Percentiles rank a stretch among this genome's conserved stretches.
These are phyloP conservation scores for Lachnellula arida DNA, from an alignment of 2,329 filamentous ascomycete species.

Conservation along the genomic window DNA sequence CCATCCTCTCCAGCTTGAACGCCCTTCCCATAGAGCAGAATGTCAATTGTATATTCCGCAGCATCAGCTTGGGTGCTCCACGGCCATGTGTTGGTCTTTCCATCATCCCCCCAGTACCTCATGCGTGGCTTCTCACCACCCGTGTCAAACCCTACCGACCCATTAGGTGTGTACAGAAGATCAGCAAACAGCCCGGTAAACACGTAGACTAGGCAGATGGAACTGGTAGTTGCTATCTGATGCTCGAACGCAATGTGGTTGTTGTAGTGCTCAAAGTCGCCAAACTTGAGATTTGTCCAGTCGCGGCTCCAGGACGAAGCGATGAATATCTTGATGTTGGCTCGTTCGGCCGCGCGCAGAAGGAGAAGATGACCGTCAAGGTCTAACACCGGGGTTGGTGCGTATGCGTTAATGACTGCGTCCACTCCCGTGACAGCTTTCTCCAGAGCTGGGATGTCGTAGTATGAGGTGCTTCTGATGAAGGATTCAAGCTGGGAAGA, in stretches of 20 bases:
- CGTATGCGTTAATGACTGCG: conserved; percentile 34
- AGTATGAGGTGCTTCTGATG: background rate
- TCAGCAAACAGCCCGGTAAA: conserved; percentile 26
- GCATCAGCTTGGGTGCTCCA: background rate
- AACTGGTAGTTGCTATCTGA: conserved; percentile 27
- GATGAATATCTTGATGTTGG: conserved; percentile 30
- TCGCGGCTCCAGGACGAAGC: conserved; percentile 33
- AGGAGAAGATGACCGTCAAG: conserved; percentile 36
- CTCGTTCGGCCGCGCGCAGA: conserved; percentile 34
- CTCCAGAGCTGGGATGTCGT: conserved; percentile 32
- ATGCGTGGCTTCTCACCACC: background rate
- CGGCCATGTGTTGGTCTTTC: background rate
- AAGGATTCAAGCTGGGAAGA: background rate
- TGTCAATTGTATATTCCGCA: background rate
- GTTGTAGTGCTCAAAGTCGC: conserved; percentile 34
- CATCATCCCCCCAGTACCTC: background rate
- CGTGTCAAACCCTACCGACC: background rate
- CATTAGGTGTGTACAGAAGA: background rate
- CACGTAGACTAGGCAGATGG: conserved; percentile 31
- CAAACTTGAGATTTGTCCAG: conserved; percentile 29
- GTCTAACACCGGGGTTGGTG: conserved; percentile 19
- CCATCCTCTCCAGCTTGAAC: background rate
- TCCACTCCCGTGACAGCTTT: conserved; percentile 33
- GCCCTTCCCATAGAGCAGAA: background rate
- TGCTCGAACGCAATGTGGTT: conserved; percentile 32